A percentile compares a stretch with the other conserved stretches of the same genome.
Conservation (phyloP, 2,329 filamentous ascomycete species). For the Sclerotinia subarctica region DNA sequence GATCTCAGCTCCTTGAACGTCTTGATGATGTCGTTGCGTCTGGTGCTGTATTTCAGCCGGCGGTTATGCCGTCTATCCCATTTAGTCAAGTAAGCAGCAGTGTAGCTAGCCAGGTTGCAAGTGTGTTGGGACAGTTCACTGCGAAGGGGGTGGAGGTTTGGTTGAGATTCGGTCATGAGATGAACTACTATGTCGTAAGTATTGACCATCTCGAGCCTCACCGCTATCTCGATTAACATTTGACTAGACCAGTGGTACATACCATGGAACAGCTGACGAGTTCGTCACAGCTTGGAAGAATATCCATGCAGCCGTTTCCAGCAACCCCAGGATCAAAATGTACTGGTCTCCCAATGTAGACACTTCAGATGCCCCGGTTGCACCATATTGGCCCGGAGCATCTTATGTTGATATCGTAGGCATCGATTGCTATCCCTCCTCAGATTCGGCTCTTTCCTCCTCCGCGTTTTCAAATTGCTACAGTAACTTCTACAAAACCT, state of each 20-base stretch:
- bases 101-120: constrained; percentile 17
- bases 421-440: constrained; percentile 20
- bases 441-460: neutral
- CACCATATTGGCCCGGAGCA: constrained; percentile 18
- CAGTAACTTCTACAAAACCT: constrained; percentile 17
- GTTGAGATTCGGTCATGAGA: constrained; percentile 24
- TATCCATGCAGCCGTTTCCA: constrained; percentile 12
- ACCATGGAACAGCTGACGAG: constrained; percentile 14
- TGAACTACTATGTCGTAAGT: constrained; percentile 23
- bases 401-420: constrained; percentile 22
- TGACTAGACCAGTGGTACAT: constrained; percentile 9
- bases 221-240: neutral
- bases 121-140: constrained; percentile 19
- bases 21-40: constrained; percentile 21
- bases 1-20: constrained; percentile 11
- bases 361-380: neutral
- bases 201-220: too few species aligned
- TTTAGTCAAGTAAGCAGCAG: constrained; percentile 16
- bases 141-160: constrained; percentile 19
- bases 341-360: constrained; percentile 20
- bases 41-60: constrained; percentile 21
- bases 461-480: constrained; percentile 18
- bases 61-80: constrained; percentile 21
- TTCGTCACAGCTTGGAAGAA: constrained; percentile 22
- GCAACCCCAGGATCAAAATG: constrained; percentile 17